phyloP scores from a whole-genome alignment of 2,329 filamentous ascomycete species.

The Apiospora phragmitis region DNA sequence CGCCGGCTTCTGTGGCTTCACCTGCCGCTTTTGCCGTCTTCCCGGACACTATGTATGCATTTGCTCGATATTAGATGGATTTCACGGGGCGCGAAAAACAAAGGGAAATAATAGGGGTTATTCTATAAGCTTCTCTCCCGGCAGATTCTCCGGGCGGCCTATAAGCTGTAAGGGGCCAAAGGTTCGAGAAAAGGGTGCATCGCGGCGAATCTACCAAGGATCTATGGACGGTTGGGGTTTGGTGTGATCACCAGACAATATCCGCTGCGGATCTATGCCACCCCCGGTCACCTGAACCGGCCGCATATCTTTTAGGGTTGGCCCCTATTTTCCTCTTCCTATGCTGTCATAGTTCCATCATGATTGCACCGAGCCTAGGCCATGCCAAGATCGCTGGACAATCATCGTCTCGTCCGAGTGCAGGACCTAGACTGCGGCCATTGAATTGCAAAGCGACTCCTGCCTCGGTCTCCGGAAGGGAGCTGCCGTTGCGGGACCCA shows the following conservation, averaged over 20 bases:
- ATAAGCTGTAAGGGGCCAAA: neutral
- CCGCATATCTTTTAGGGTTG: neutral
- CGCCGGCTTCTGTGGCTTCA: neutral
- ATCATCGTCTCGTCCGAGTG: neutral
- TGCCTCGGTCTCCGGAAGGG: neutral
- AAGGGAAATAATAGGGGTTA: neutral
- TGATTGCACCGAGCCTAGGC: neutral
- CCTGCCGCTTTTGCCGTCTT: neutral
- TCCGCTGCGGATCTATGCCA: neutral
- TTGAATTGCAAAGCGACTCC: neutral
- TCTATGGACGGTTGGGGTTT: neutral
- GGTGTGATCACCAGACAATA: neutral
- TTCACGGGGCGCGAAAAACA: too few species aligned
- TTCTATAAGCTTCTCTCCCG: neutral
- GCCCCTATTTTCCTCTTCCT: neutral
- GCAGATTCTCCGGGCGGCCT: neutral
- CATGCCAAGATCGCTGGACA: neutral
- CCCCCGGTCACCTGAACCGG: neutral
- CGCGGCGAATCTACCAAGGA: neutral
- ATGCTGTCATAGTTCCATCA: neutral
- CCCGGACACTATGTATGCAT: neutral
- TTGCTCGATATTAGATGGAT: neutral
- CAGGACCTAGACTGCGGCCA: neutral
- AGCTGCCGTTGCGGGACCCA: neutral
- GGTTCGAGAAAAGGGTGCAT: too few species aligned